Base-by-base conservation (phyloP, 352 stramenopile species). In the Peronospora destructor region DNA sequence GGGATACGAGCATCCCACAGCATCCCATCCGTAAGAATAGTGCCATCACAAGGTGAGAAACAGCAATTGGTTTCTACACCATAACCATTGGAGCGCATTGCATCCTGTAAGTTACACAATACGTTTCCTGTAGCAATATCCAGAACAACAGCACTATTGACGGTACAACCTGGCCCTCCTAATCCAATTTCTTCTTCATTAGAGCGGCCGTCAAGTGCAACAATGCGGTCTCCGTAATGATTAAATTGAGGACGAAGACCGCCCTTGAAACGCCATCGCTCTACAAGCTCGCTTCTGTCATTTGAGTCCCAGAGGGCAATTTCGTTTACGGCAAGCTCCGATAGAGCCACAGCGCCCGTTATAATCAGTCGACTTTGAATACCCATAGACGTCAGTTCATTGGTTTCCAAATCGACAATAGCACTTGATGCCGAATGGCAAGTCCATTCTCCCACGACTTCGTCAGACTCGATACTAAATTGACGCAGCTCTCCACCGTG, bases 11-110 rank as follows among this genome's bases (percentile, higher is more conserved):
- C 61, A 54, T 93, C 80, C 80, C 83, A 93, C 4, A 93, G 50
- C 68, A 93, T 84, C 3, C 83, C 80, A 48, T 88, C 83, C 0
- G 83, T 87, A 0, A 93, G 53, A 45, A 93, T 82, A 1, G 71
- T 85, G 16, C 68, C 65, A 37, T 93, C 83, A 21, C 76, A 82
- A 0, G 68, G 70, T 0, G 80, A 83, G 42, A 86, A 93, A 37
- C 73, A 78, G 50, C 78, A 90, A 47, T 90, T 93, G 2, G 83
- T 91, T 45, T 88, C 77, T 6, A 71, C 54, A 0, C 76, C 69
- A 23, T 93, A 91, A 40, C 76, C 78, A 43, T 90, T 90, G 12
- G 73, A 86, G 11, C 80, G 72, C 46, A 71, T 73, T 12, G 39
- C 40, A 42, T 93, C 82, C 2, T 72, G 72, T 13, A 93, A 59